Percentiles rank a stretch among this genome's conserved stretches.
Conservation (phyloP, 2,329 filamentous ascomycete species). For the Claviceps capensis region DNA sequence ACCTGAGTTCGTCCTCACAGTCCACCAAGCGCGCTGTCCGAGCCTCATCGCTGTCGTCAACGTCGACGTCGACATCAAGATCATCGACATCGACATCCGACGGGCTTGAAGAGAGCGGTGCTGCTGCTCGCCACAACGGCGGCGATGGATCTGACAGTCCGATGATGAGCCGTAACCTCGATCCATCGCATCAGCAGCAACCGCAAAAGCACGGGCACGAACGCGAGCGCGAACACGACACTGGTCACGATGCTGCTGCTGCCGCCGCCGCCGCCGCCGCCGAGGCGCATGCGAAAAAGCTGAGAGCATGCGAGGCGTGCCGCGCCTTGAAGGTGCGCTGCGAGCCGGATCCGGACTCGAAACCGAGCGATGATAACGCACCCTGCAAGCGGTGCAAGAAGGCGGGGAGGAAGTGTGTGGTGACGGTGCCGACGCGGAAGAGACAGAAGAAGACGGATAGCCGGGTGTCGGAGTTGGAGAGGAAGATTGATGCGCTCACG, state of each 20-base stretch:
- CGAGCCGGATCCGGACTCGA: constrained; percentile 65
- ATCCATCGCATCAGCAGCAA: constrained; percentile 4
- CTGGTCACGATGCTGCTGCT: constrained; percentile 10
- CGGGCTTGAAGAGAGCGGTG: not conserved
- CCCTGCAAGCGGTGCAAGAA: constrained; percentile 68
- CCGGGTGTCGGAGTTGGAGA: constrained; percentile 78
- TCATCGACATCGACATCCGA: no score
- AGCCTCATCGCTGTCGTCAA: constrained; percentile 3
- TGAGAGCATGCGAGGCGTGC: constrained; percentile 63
- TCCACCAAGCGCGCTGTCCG: constrained; percentile 11
- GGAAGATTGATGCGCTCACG: constrained; percentile 81
- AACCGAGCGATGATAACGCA: constrained; percentile 45
- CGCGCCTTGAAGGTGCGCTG: constrained; percentile 72
- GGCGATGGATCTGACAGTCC: constrained; percentile 9
- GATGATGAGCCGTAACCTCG: not conserved
- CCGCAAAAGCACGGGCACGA: constrained; percentile 9
- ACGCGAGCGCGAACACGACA: not conserved
- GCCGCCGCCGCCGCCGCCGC: constrained; percentile 11
- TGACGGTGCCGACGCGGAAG: constrained; percentile 63
- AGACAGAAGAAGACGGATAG: constrained; percentile 87
- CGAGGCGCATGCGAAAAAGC: constrained; percentile 43
- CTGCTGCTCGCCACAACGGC: constrained; percentile 7
- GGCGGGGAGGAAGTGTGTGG: constrained; percentile 61
- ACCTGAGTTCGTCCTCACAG: constrained; percentile 20
- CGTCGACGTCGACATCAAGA: no score